Conservation (phyloP, 306 rosid genomes). For the Pterocarpus santalinus region DNA sequence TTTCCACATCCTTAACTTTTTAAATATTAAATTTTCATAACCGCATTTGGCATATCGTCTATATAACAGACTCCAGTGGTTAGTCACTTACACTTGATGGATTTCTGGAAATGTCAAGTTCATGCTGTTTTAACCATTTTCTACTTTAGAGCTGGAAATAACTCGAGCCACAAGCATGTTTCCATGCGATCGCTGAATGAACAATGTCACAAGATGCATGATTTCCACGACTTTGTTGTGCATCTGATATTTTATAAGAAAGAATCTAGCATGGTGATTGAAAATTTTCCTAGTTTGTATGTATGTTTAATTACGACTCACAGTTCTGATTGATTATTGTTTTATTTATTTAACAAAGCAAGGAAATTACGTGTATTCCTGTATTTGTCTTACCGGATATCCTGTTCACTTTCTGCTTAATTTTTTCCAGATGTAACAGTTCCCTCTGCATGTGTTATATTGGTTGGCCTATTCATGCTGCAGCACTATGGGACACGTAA, state of each 20-base stretch:
- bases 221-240: background rate
- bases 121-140: background rate
- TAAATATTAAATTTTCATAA: background rate
- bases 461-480: constrained; percentile 80
- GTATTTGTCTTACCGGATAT: background rate
- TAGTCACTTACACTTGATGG: constrained; percentile 1
- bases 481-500: constrained; percentile 76
- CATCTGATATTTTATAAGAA: background rate
- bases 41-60: background rate
- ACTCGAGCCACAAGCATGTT: background rate
- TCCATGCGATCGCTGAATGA: background rate
- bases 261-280: background rate
- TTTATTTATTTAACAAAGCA: background rate
- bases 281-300: background rate
- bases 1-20: no score
- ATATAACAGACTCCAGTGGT: background rate
- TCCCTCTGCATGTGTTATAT: constrained; percentile 74
- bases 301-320: background rate
- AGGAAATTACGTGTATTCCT: background rate
- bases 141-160: background rate
- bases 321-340: background rate
- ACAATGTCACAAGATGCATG: background rate
- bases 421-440: constrained; percentile 73
- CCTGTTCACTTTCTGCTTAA: background rate
- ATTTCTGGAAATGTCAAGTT: background rate